Evolutionary conservation across 2,329 filamentous ascomycete species (phyloP).

Genomic region (Colletotrichum graminicola): DNA sequence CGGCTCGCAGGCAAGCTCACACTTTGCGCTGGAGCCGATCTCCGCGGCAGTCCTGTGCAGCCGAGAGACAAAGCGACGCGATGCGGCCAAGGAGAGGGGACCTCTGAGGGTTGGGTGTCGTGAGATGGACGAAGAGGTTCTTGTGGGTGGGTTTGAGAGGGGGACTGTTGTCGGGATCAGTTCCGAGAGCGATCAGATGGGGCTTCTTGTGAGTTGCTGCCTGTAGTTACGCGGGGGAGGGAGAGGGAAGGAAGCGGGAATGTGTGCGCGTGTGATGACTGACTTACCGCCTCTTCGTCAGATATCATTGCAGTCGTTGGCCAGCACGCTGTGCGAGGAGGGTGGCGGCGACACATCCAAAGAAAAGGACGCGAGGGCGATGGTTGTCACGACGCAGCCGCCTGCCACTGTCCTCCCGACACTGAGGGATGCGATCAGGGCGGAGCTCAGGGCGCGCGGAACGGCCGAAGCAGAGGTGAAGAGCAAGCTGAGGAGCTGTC

Average conservation of each 20-base stretch:
- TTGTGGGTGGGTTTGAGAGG: conserved; percentile 62
- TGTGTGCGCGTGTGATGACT: neutral
- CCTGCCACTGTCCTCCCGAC: conserved; percentile 54
- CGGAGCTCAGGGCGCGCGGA: conserved; percentile 48
- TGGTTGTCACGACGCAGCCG: conserved; percentile 65
- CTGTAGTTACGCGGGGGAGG: neutral
- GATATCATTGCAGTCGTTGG: conserved; percentile 64
- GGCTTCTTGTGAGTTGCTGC: conserved; percentile 57
- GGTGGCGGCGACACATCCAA: conserved; percentile 1
- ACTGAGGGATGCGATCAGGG: conserved; percentile 56
- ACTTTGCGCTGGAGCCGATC: conserved; percentile 58
- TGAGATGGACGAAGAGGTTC: conserved; percentile 62
- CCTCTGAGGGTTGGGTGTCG: conserved; percentile 57
- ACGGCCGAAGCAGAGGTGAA: conserved; percentile 41
- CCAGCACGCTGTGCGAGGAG: conserved; percentile 52
- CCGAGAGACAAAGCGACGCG: conserved; percentile 53
- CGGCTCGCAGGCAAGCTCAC: conserved; percentile 60
- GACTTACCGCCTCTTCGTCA: conserved; percentile 40
- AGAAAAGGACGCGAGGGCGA: conserved; percentile 46
- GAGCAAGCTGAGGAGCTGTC: conserved; percentile 50
- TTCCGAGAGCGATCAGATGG: conserved; percentile 63
- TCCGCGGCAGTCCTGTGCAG: conserved; percentile 58
- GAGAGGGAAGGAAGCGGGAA: neutral
- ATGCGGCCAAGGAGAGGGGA: conserved; percentile 49
- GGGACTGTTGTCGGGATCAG: conserved; percentile 67